Conservation (phyloP, 2,329 filamentous ascomycete genomes). For the Paecilomyces variotii region DNA sequence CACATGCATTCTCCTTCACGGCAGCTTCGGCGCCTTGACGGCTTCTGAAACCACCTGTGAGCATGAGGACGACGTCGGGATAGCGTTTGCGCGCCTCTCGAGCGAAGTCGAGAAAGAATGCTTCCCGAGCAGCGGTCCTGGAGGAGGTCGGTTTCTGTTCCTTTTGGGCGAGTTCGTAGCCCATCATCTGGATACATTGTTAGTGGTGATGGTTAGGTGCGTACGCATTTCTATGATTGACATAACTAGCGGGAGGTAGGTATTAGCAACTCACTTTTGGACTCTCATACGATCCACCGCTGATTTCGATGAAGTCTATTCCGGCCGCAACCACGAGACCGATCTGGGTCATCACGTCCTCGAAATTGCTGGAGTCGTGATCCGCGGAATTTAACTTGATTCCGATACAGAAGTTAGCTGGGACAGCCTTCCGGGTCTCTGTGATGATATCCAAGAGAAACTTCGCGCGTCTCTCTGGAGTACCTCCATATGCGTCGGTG, state of each 20-base stretch:
- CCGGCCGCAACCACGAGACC: constrained; percentile 30
- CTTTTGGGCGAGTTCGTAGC: background rate
- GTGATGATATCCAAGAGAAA: constrained; percentile 40
- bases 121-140: constrained; percentile 50
- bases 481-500: constrained; percentile 42
- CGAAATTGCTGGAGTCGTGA: constrained; percentile 27
- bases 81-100: constrained; percentile 41
- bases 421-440: constrained; percentile 35
- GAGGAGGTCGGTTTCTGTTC: background rate
- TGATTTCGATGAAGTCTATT: constrained; percentile 60
- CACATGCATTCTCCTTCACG: constrained; percentile 38
- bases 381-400: constrained; percentile 48
- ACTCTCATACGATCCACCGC: constrained; percentile 53
- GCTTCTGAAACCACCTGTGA: constrained; percentile 57
- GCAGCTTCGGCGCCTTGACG: constrained; percentile 44
- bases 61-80: constrained; percentile 42
- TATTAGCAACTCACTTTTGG: constrained; percentile 30
- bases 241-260: too few relatives aligned
- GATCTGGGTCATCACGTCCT: constrained; percentile 51
- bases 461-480: constrained; percentile 36
- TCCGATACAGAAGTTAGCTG: constrained; percentile 37
- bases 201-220: too few relatives aligned
- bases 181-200: constrained; percentile 25
- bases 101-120: constrained; percentile 62
- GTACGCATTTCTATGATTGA: background rate